Evolutionary conservation across 768 basidiomycete species (phyloP), one percentile per base, ranked within the genome.

Genomic region (Mycena polygramma): DNA sequence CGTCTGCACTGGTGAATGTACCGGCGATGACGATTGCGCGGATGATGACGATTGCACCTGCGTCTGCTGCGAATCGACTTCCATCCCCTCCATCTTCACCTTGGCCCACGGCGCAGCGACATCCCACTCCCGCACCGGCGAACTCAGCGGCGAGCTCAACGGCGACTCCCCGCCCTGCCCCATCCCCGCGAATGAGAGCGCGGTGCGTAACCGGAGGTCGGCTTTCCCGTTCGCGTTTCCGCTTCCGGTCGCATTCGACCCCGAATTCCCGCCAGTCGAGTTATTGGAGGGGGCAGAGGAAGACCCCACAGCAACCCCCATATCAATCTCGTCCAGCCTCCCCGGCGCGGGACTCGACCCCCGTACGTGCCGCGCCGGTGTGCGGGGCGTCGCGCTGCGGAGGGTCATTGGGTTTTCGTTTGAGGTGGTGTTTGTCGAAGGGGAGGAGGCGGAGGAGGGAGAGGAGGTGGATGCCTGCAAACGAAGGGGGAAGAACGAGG

Each of bases 311-410:
- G 22, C 24, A 37, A 64, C 57, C 36, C 72, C 72, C 72, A 73
- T 73, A 19, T 73, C 72, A 57, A 73, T 73, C 58, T 73, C 72
- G 41, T 73, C 72, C 30, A 73, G 64, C 53, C 72, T 7, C 22
- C 69, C 63, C 10, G 69, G 66, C 37, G 62, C 72, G 24, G 72
- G 71, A 13, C 39, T 48, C 60, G 45, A 60, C 19, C 63, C 68
- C 20, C 61, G 54, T 54, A 41, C 41, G 26, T 57, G 45, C 2
- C 24, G 22, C 57, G 57, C 39, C 20, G 46, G 46, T 2, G 35
- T 20, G 22, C 17, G 58, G 17, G 67, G 55, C 15, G 46, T 66
- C 7, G 54, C 37, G 22, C 51, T 55, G n/a, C 57, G 66, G 0
- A 72, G 66, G 1, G 70, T 71, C 61, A 72, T 53, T 15, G 63